Percentiles rank a stretch among this genome's conserved stretches.
Conservation (phyloP, 2,329 filamentous ascomycete species). For the Hymenoscyphus occultus region DNA sequence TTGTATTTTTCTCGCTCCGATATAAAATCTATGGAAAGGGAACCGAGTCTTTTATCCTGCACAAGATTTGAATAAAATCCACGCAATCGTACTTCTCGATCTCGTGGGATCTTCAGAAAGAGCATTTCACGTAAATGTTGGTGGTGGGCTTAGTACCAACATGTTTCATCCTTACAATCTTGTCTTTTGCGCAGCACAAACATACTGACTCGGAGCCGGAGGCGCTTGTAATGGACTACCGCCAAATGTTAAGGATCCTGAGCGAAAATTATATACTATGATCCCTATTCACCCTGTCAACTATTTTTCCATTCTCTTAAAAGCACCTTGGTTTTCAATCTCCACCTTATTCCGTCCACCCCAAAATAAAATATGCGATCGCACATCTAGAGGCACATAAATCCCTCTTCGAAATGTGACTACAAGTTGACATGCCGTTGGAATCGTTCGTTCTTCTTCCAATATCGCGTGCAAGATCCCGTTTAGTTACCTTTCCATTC, state of each 20-base stretch:
- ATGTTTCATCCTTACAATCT: not conserved
- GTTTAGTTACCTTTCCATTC: not conserved
- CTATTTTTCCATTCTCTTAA: no score
- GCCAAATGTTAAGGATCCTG: not conserved
- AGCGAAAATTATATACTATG: not conserved
- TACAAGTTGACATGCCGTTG: no score
- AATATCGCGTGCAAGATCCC: not conserved
- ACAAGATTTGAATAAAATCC: not conserved
- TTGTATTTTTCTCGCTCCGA: not conserved
- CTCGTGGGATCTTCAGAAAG: not conserved
- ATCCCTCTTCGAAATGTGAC: no score
- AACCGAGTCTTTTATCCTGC: not conserved
- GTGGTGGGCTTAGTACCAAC: not conserved
- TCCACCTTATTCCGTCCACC: not conserved
- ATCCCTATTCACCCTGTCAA: not conserved
- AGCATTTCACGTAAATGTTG: not conserved
- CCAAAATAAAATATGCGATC: no score
- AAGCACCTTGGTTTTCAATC: not conserved
- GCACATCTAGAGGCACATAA: no score
- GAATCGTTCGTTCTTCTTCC: no score
- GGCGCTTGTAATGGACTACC: not conserved
- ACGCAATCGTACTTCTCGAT: not conserved
- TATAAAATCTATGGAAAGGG: not conserved
- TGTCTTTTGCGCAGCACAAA: not conserved
- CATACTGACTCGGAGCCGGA: no score